Evolutionary conservation across 768 basidiomycete genomes (phyloP).

Genomic region (Rubroboletus satanas): DNA sequence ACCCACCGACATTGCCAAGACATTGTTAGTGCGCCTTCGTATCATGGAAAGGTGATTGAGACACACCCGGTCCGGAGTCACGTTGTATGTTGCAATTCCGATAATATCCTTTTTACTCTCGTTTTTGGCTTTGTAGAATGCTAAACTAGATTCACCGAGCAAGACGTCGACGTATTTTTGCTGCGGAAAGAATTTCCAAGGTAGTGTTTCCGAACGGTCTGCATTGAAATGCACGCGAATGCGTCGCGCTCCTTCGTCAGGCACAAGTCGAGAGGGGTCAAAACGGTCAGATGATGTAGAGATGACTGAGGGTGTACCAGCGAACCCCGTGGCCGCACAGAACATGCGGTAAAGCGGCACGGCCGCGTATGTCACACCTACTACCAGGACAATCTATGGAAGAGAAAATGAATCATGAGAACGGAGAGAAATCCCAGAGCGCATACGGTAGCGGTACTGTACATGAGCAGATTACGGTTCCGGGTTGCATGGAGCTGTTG

Average conservation of each 20-base stretch:
- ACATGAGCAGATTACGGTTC: conserved; percentile 80
- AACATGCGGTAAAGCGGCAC: conserved; percentile 98
- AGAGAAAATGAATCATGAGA: neutral
- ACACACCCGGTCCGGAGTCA: conserved; percentile 92
- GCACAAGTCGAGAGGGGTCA: conserved; percentile 79
- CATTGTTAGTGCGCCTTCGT: neutral
- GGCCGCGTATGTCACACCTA: conserved; percentile 93
- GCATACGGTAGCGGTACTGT: conserved; percentile 76
- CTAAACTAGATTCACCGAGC: conserved; percentile 93
- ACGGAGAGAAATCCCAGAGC: neutral
- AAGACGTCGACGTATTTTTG: conserved; percentile 87
- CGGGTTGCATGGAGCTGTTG: conserved; percentile 46
- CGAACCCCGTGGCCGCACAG: conserved; percentile 96
- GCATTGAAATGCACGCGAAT: conserved; percentile 98
- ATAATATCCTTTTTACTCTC: conserved; percentile 82
- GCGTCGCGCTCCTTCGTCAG: conserved; percentile 60
- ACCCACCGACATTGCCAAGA: neutral
- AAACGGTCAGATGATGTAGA: conserved; percentile 61
- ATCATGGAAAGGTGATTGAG: neutral
- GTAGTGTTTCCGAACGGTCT: conserved; percentile 81
- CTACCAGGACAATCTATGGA: conserved; percentile 65
- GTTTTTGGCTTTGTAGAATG: conserved; percentile 95
- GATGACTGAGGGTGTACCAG: conserved; percentile 88
- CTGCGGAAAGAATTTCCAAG: conserved; percentile 91
- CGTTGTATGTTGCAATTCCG: conserved; percentile 98